Evolutionary conservation across 176 grass and related monocot genomes (phyloP), one percentile per base, ranked within the genome.

Genomic region (Phoenix dactylifera): DNA sequence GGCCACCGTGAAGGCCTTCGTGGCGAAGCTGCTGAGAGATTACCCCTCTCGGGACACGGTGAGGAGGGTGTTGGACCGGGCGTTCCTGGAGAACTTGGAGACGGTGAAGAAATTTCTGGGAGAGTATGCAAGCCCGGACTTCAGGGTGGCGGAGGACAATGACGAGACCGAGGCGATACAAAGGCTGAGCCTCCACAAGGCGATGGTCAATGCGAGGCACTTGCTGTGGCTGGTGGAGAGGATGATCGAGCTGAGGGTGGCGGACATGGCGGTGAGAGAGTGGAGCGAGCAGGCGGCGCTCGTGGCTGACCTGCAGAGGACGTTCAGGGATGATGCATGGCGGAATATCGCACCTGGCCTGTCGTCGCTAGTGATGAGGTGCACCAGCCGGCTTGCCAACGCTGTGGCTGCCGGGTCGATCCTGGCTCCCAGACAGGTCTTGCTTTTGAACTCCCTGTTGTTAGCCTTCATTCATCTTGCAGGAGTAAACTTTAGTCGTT

Each of bases 101-200:
- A 44, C 35, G 35, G 35, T 44, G 35, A 44, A 44, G 35, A 44
- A 44, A 44, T 44, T 44, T 9, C 35, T 44, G 9, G 35, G 35
- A 14, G 35, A 44, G 35, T 44, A 44, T 3, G 35, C 35, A 12
- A 44, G 35, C 35, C 35, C 35, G 6, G 35, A 44, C 9, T 86
- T 97, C 64, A 81, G 87, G 62, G 73, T 91, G 0, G 75, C 77
- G 51, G 35, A 12, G 35, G 78, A 88, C 54, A 85, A 83, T 54
- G 92, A 97, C 28, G 92, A 97, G 68, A 80, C 84, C 0, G 92
- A 97, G 52, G 87, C 87, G 0, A 88, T 97, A 59, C 87, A 97
- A 52, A 91, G 76, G 78, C 32, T 97, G 9, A 86, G 91, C 62
- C 53, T 97, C n/a, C 87, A 97, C 3, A 80, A 87, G 2, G 83